Evolutionary conservation across 2,329 filamentous ascomycete genomes (phyloP), one percentile per base, ranked within the genome.

Genomic region (Zymoseptoria brevis): DNA sequence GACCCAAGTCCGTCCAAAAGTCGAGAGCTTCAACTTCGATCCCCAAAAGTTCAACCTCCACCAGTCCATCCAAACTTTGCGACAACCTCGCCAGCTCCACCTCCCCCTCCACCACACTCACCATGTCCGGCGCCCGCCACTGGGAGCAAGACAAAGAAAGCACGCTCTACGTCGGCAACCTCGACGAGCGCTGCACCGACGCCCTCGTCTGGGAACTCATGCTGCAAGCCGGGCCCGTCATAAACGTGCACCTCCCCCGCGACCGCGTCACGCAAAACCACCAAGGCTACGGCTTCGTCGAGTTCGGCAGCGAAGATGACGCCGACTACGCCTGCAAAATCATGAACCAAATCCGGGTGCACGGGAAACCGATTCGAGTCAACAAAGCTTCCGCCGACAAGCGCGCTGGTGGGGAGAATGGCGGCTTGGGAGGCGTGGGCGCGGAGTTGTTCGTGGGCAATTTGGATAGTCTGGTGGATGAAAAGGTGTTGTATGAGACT

Each of bases 211-310:
- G 94, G 87, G 94, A 99, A 80, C 83, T 99, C 70, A 97, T 97
- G 91, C 86, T 96, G 58, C 94, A 99, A 79, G 91, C 92, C 74
- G 94, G 94, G 57, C 92, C 93, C 68, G 95, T 99, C 69, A 90
- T 96, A 72, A 97, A 97, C 76, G 93, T 99, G 64, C 94, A 99
- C 77, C 86, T 99, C 72, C 94, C 94, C 58, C 96, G 96, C 80
- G 94, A 99, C 76, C 90, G 94, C 74, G 94, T 99, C 68, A 96
- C 94, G 53, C 91, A 96, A 72, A 88, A 87, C 59, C 94, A 99
- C 75, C 94, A 97, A 77, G 94, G 94, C 68, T 99, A 96, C 80
- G 94, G 94, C 69, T 99, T 99, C 76, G 94, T 99, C 75, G 94
- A 99, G 76, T 99, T 96, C 75, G 93, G 91, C 72, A 92, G 88